These are phyloP conservation scores for Penicillium sp. DNA, from an alignment of 2,329 filamentous ascomycete genomes.

Conservation along the genomic window DNA sequence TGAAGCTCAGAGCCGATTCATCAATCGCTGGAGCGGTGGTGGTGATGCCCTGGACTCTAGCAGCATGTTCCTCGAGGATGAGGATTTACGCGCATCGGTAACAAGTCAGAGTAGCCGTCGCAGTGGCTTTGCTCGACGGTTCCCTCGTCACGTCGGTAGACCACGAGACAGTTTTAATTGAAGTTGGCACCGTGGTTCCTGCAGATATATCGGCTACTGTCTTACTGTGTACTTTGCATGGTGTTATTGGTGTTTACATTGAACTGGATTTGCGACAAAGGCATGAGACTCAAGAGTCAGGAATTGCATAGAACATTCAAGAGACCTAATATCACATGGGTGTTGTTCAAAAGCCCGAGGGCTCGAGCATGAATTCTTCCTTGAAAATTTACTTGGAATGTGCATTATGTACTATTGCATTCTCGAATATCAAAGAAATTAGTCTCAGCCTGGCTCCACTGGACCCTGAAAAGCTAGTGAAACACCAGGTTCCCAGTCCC, in stretches of 20 bases:
- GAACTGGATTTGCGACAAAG: not conserved
- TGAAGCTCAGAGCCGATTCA: constrained; percentile 34
- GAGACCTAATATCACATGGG: not conserved
- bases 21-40: constrained; percentile 37
- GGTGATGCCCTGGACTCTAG: constrained; percentile 39
- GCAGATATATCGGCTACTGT: not conserved
- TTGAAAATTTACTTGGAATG: not conserved
- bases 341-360: not conserved
- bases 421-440: not conserved
- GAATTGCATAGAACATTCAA: not conserved
- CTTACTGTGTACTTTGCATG: not conserved
- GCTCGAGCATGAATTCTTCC: not conserved
- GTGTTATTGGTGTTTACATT: not conserved
- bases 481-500: not conserved
- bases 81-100: constrained; percentile 36
- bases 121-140: constrained; percentile 38
- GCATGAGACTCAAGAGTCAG: not conserved
- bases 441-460: not conserved
- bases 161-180: constrained; percentile 57
- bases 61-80: constrained; percentile 35
- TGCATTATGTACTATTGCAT: not conserved
- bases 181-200: not conserved
- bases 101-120: constrained; percentile 33
- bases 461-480: not conserved
- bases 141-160: constrained; percentile 43